phyloP scores from a whole-genome alignment of 495 filamentous ascomycete genomes.

The Xylaria bambusicola region DNA sequence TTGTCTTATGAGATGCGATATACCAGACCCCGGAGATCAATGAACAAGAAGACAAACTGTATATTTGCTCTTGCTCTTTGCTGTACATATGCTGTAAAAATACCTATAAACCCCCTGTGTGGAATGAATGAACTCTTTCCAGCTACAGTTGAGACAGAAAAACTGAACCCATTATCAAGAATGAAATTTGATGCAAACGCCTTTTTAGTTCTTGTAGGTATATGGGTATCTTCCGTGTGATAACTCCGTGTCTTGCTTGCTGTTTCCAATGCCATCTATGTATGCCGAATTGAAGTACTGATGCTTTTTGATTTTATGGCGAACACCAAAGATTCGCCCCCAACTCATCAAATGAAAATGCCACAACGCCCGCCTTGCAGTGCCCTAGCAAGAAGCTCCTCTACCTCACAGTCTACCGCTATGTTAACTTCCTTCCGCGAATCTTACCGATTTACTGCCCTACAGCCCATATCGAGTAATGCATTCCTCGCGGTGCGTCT shows the following conservation, averaged over 20 bases:
- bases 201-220: slow-evolving; percentile 11
- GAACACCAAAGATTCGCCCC: too few species aligned
- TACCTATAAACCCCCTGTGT: neutral
- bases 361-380: too few species aligned
- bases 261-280: slow-evolving; percentile 9
- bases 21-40: neutral
- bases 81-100: slow-evolving; percentile 1
- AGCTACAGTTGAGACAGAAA: slow-evolving; percentile 2
- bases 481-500: slow-evolving; percentile 73
- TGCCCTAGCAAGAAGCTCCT: too few species aligned
- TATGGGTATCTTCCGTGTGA: slow-evolving; percentile 27
- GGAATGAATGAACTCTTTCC: neutral
- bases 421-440: neutral
- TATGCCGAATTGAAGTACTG: too few species aligned
- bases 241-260: slow-evolving; percentile 6
- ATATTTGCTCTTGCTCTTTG: slow-evolving; percentile 4
- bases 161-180: neutral
- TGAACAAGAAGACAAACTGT: neutral
- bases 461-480: slow-evolving; percentile 68
- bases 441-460: slow-evolving; percentile 3
- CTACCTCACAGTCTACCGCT: neutral
- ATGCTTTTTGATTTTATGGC: too few species aligned
- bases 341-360: neutral
- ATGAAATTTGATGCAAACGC: neutral
- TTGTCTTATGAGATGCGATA: slow-evolving; percentile 4